Evolutionary conservation across 2,329 filamentous ascomycete species (phyloP).

Genomic region (Annulohypoxylon truncatum): DNA sequence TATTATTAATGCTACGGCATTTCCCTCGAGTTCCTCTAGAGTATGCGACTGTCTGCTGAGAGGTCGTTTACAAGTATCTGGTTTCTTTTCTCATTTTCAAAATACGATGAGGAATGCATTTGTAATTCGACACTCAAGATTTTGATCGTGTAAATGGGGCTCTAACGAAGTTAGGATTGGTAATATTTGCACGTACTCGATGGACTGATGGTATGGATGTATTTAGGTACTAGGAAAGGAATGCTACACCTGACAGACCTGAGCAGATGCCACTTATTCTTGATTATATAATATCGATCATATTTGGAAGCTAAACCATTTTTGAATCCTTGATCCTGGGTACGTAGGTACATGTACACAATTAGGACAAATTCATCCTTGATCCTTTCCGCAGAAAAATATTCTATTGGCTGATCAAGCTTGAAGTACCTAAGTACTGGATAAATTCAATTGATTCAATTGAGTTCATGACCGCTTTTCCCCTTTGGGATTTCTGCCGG

Average conservation of each 20-base stretch:
- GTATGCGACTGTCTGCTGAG: background rate
- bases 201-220: background rate
- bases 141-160: background rate
- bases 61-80: background rate
- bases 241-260: too few species aligned
- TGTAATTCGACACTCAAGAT: background rate
- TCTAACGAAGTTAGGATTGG: background rate
- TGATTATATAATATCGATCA: background rate
- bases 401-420: background rate
- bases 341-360: background rate
- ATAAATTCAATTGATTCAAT: background rate
- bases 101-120: background rate
- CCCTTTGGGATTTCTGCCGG: slow-evolving; percentile 29
- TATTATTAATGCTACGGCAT: background rate
- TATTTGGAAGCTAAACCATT: background rate
- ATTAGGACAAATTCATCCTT: background rate
- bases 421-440: background rate
- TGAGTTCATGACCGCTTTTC: slow-evolving; percentile 20
- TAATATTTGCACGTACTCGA: background rate
- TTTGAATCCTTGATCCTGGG: background rate
- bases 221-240: background rate
- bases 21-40: background rate
- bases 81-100: background rate
- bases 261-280: background rate
- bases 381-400: background rate